Evolutionary conservation across 1,139 yeast species (phyloP).

Genomic region (Yamadazyma friedrichii): DNA sequence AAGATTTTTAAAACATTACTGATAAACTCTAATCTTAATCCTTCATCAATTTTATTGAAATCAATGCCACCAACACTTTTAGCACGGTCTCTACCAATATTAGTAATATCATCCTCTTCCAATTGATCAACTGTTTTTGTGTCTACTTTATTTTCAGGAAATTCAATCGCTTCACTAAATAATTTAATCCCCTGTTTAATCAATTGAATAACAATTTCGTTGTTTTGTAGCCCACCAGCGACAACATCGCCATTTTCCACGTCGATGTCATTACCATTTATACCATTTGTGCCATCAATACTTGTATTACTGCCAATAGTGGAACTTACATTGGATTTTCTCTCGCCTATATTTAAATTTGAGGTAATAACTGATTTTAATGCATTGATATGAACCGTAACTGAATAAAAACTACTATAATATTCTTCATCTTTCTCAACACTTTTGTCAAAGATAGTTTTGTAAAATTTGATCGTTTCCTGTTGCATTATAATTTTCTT

Average conservation of each 20-base stretch:
- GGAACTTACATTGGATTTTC: not conserved
- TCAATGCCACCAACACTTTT: slow-evolving; percentile 3
- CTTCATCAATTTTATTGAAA: slow-evolving; percentile 27
- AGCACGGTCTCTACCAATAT: slow-evolving; percentile 8
- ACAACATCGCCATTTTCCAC: slow-evolving; percentile 1
- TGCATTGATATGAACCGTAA: slow-evolving; percentile 26
- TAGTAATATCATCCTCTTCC: slow-evolving; percentile 34
- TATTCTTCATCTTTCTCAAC: slow-evolving; percentile 22
- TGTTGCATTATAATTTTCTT: not conserved
- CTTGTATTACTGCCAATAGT: not conserved
- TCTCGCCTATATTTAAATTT: slow-evolving; percentile 14
- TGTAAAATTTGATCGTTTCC: slow-evolving; percentile 19
- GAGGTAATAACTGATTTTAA: slow-evolving; percentile 23
- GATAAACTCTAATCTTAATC: slow-evolving; percentile 24
- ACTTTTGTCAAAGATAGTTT: slow-evolving; percentile 23
- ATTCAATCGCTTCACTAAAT: slow-evolving; percentile 16
- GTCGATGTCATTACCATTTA: slow-evolving; percentile 9
- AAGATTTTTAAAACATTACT: slow-evolving; percentile 26
- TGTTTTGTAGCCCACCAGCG: not conserved
- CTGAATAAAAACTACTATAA: slow-evolving; percentile 25
- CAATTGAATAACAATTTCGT: slow-evolving; percentile 3
- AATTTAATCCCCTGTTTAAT: slow-evolving; percentile 19
- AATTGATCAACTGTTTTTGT: slow-evolving; percentile 6
- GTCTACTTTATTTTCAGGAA: slow-evolving; percentile 2
- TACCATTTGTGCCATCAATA: not conserved